Evolutionary conservation across 345 rosid genomes (phyloP).

Genomic region (Citrus trifoliata): DNA sequence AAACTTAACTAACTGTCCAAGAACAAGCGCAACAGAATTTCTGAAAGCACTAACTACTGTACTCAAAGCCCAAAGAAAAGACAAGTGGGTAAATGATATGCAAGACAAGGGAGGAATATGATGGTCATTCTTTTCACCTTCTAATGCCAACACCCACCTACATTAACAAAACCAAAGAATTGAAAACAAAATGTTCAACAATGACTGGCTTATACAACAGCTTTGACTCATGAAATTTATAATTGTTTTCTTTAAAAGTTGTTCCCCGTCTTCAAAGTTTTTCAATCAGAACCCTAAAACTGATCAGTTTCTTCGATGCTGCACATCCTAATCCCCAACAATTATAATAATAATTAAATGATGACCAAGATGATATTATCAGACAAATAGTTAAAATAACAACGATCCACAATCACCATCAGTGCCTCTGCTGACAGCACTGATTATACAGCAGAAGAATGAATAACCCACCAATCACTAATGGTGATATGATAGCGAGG

Average conservation of each 20-base stretch:
- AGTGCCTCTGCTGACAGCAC: background rate
- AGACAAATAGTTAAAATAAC: background rate
- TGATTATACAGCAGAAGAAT: background rate
- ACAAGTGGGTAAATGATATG: background rate
- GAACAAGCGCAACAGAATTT: background rate
- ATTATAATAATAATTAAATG: background rate
- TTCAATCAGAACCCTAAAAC: background rate
- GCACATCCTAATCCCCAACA: background rate
- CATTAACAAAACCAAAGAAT: background rate
- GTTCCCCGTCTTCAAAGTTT: background rate
- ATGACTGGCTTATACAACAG: background rate
- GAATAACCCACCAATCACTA: conserved; percentile 60
- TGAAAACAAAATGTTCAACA: background rate
- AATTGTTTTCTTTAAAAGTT: background rate
- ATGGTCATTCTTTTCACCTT: background rate
- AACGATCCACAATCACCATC: background rate
- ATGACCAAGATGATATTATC: background rate
- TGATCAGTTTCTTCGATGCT: background rate
- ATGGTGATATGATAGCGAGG: conserved; percentile 87
- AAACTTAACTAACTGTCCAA: too few relatives aligned
- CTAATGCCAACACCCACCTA: background rate
- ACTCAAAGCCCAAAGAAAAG: background rate
- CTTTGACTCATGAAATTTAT: background rate
- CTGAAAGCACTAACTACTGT: background rate
- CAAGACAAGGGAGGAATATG: background rate